phyloP scores from a whole-genome alignment of 1,284 basidiomycete species.

The Pascua guehoae region DNA sequence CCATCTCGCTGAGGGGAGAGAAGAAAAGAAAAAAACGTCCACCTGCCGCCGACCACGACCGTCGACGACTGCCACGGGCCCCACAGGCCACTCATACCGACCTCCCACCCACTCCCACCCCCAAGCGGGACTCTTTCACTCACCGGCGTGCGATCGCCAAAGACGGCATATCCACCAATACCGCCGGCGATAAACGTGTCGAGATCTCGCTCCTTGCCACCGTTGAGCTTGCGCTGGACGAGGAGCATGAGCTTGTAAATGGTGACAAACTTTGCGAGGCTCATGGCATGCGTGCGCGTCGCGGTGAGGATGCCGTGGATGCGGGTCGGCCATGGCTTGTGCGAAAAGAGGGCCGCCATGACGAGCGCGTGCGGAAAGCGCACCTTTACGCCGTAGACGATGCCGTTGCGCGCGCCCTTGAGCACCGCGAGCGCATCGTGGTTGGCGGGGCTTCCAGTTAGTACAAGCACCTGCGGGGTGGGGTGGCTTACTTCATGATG shows the following conservation, averaged over 20 bases:
- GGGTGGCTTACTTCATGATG: constrained; percentile 15
- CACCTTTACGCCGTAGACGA: constrained; percentile 84
- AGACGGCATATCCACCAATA: constrained; percentile 86
- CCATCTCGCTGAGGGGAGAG: too few species aligned
- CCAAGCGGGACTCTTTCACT: constrained; percentile 17
- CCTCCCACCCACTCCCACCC: background rate
- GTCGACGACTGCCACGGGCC: too few species aligned
- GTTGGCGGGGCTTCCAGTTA: constrained; percentile 59
- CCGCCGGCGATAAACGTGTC: constrained; percentile 94
- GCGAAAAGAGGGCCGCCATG: constrained; percentile 93
- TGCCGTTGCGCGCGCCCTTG: constrained; percentile 92
- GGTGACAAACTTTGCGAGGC: constrained; percentile 88
- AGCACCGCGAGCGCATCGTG: constrained; percentile 88
- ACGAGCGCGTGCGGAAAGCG: constrained; percentile 95
- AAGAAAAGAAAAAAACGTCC: too few species aligned
- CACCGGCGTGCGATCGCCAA: constrained; percentile 83
- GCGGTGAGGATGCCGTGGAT: constrained; percentile 68
- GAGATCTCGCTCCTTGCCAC: constrained; percentile 70
- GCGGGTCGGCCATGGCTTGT: constrained; percentile 61
- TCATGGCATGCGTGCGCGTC: constrained; percentile 65
- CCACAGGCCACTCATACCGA: too few species aligned
- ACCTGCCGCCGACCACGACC: too few species aligned
- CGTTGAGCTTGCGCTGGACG: constrained; percentile 72
- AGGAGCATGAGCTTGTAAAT: constrained; percentile 86
- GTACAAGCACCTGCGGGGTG: background rate